These are phyloP conservation scores for Melocanna baccifera DNA, from an alignment of 176 grass and related monocot genomes.

Conservation along the genomic window DNA sequence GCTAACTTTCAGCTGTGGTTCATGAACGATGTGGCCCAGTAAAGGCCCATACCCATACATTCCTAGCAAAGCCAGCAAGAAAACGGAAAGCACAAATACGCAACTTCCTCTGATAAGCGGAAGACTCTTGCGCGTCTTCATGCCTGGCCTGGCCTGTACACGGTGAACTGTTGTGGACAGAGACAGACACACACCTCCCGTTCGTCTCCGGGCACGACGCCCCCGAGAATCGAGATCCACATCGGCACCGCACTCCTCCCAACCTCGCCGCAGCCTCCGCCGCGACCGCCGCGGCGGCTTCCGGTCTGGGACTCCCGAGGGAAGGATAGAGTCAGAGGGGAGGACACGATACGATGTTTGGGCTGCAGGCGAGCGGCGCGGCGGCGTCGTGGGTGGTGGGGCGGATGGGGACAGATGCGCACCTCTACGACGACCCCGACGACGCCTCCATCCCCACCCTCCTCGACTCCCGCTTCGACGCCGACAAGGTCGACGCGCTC, in stretches of 20 bases:
- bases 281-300: neutral
- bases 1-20: too few species aligned
- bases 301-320: too few species aligned
- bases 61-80: too few species aligned
- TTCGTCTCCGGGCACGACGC: neutral
- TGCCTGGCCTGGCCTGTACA: too few species aligned
- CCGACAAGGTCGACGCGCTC: slow-evolving; percentile 79
- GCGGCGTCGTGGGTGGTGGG: slow-evolving; percentile 79
- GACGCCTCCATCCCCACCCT: slow-evolving; percentile 77
- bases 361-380: slow-evolving; percentile 54
- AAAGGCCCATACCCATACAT: too few species aligned
- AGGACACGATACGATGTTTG: slow-evolving; percentile 46
- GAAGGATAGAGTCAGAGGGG: too few species aligned
- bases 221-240: slow-evolving; percentile 3
- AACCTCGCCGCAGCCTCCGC: neutral
- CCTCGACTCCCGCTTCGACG: slow-evolving; percentile 86
- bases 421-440: slow-evolving; percentile 95
- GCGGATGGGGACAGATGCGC: slow-evolving; percentile 88
- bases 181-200: neutral
- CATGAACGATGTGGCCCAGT: too few species aligned
- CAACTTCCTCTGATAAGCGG: too few species aligned
- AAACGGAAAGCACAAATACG: too few species aligned
- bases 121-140: too few species aligned
- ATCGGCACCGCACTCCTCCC: neutral
- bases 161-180: too few species aligned